Conservation (phyloP, 2,329 filamentous ascomycete species). For the Fusarium sp. region DNA sequence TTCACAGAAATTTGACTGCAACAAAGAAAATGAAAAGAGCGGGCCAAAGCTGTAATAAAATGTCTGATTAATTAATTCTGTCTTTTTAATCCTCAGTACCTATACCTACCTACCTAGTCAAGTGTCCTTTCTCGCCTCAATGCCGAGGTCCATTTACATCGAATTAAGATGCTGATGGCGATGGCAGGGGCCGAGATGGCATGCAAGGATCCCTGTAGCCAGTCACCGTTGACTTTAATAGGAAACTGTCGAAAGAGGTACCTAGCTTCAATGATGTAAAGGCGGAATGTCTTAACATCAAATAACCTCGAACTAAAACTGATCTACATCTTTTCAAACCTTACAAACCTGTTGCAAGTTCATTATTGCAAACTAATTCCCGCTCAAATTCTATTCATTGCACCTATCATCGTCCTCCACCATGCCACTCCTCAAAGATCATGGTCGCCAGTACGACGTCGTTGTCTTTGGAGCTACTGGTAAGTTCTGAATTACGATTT, state of each 20-base stretch:
- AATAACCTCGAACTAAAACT: slow-evolving; percentile 8
- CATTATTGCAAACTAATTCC: background rate
- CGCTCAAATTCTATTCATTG: background rate
- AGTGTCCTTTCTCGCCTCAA: background rate
- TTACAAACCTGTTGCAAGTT: background rate
- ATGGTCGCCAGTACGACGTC: slow-evolving; percentile 67
- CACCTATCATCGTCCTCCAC: background rate
- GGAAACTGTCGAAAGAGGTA: slow-evolving; percentile 1
- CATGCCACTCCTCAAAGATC: slow-evolving; percentile 61
- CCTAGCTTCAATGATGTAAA: slow-evolving; percentile 21
- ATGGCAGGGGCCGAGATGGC: slow-evolving; percentile 10
- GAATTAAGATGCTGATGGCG: slow-evolving; percentile 35
- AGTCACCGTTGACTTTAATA: background rate
- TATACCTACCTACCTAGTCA: too few species aligned
- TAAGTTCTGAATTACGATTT: slow-evolving; percentile 46
- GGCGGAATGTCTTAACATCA: slow-evolving; percentile 8
- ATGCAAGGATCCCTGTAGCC: slow-evolving; percentile 13
- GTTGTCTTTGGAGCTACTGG: slow-evolving; percentile 70
- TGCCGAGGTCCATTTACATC: slow-evolving; percentile 1
- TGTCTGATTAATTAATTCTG: background rate
- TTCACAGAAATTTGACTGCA: background rate
- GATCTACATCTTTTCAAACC: background rate
- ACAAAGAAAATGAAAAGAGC: background rate
- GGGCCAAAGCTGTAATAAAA: background rate
- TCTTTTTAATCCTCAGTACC: background rate